Percentiles rank a stretch among this genome's conserved stretches.
These are phyloP conservation scores for Lolium multiflorum DNA, from an alignment of 176 grass and related monocot genomes.

Conservation along the genomic window DNA sequence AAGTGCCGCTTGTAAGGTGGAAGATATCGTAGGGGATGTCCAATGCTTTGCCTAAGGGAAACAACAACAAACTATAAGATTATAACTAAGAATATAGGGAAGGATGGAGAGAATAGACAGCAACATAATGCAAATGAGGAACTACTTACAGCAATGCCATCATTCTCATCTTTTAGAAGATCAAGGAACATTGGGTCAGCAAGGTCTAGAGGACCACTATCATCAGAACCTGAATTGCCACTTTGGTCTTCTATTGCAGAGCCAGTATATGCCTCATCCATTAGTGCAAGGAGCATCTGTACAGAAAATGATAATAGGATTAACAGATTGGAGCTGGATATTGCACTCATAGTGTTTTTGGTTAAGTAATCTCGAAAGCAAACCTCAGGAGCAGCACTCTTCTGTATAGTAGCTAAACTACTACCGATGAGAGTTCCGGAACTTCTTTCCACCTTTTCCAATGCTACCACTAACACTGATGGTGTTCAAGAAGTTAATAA, in stretches of 20 bases:
- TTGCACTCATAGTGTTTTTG: slow-evolving; percentile 28
- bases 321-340: slow-evolving; percentile 21
- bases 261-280: slow-evolving; percentile 98
- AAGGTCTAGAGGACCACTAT: slow-evolving; percentile 74
- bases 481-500: slow-evolving; percentile 36
- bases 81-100: slow-evolving; percentile 11
- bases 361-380: slow-evolving; percentile 32
- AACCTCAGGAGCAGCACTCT: slow-evolving; percentile 96
- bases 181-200: slow-evolving; percentile 93
- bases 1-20: slow-evolving; percentile 71
- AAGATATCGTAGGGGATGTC: slow-evolving; percentile 81
- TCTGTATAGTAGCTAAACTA: slow-evolving; percentile 98
- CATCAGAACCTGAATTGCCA: slow-evolving; percentile 75
- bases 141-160: slow-evolving; percentile 86
- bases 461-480: slow-evolving; percentile 86
- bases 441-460: slow-evolving; percentile 96
- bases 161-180: slow-evolving; percentile 97
- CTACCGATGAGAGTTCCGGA: slow-evolving; percentile 91
- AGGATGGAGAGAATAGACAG: background rate
- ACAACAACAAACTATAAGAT: slow-evolving; percentile 15
- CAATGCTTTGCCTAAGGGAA: slow-evolving; percentile 79
- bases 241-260: slow-evolving; percentile 79
- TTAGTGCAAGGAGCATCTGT: slow-evolving; percentile 94
- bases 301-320: slow-evolving; percentile 33
- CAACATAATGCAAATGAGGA: slow-evolving; percentile 8